phyloP scores from a whole-genome alignment of 2,329 filamentous ascomycete species.

The Oidium heveae region DNA sequence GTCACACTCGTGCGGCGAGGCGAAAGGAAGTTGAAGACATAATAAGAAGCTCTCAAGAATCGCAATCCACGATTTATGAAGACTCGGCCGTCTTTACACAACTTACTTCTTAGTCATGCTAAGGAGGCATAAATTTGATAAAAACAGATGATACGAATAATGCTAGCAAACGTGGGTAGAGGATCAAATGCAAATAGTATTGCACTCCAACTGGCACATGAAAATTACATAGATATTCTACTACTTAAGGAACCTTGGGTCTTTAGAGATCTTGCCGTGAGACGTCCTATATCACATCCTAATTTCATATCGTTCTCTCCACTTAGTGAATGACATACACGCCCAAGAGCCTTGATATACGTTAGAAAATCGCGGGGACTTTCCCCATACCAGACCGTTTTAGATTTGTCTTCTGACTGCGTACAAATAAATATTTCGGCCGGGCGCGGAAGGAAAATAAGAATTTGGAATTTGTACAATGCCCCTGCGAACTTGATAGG shows the following conservation, averaged over 20 bases:
- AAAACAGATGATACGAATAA: not conserved
- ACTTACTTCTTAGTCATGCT: not conserved
- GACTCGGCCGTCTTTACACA: not conserved
- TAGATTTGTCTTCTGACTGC: too few species aligned
- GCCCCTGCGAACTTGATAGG: not conserved
- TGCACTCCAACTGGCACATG: not conserved
- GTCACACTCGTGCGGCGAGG: not conserved
- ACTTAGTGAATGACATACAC: not conserved
- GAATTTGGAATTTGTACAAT: too few species aligned
- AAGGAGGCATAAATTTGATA: not conserved
- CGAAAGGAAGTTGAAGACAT: not conserved
- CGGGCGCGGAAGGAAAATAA: too few species aligned
- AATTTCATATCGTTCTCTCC: too few species aligned
- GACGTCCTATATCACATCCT: not conserved
- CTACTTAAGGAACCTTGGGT: not conserved
- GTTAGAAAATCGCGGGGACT: not conserved
- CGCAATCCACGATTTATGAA: not conserved
- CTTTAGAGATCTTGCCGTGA: not conserved
- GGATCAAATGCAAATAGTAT: not conserved
- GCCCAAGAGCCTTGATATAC: not conserved
- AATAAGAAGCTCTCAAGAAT: not conserved
- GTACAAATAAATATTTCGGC: not conserved
- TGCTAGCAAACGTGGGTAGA: not conserved
- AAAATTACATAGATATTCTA: not conserved
- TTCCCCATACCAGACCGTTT: not conserved